A percentile compares a stretch with the other conserved stretches of the same genome.
Evolutionary conservation across 2,329 filamentous ascomycete species (phyloP).

Genomic region (Stylonectria norvegica): DNA sequence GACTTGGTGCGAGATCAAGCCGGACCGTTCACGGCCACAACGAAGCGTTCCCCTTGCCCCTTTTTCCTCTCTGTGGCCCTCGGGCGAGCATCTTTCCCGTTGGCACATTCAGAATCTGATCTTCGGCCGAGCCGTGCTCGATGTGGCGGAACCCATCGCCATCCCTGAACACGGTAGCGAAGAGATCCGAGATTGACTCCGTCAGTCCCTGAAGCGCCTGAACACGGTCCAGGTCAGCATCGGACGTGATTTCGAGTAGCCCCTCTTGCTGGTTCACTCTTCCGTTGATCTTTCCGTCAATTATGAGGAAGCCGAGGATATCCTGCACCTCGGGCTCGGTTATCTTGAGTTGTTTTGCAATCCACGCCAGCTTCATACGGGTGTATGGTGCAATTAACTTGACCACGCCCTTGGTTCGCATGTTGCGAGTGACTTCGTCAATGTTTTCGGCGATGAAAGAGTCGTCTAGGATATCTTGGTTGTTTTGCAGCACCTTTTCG

Average conservation of each 20-base stretch:
- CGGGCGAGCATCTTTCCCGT: slow-evolving; percentile 13
- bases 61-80: slow-evolving; percentile 17
- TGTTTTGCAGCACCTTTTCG: slow-evolving; percentile 79
- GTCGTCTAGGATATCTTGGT: slow-evolving; percentile 85
- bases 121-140: slow-evolving; percentile 26
- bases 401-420: slow-evolving; percentile 92
- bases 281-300: slow-evolving; percentile 82
- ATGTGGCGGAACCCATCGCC: slow-evolving; percentile 62
- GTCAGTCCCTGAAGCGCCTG: slow-evolving; percentile 71
- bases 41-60: slow-evolving; percentile 15
- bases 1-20: neutral
- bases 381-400: slow-evolving; percentile 95
- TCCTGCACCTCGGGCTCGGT: slow-evolving; percentile 84
- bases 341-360: slow-evolving; percentile 85
- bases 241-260: slow-evolving; percentile 74
- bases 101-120: slow-evolving; percentile 25
- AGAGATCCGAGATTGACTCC: slow-evolving; percentile 65
- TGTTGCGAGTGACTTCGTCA: slow-evolving; percentile 95
- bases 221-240: slow-evolving; percentile 70
- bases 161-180: slow-evolving; percentile 70
- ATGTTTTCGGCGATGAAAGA: slow-evolving; percentile 99
- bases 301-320: slow-evolving; percentile 90
- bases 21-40: slow-evolving; percentile 14
- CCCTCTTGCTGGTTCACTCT: slow-evolving; percentile 87
- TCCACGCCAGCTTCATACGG: slow-evolving; percentile 82